Evolutionary conservation across 106 monocot genomes (phyloP).

Genomic region (Ottelia alismoides): DNA sequence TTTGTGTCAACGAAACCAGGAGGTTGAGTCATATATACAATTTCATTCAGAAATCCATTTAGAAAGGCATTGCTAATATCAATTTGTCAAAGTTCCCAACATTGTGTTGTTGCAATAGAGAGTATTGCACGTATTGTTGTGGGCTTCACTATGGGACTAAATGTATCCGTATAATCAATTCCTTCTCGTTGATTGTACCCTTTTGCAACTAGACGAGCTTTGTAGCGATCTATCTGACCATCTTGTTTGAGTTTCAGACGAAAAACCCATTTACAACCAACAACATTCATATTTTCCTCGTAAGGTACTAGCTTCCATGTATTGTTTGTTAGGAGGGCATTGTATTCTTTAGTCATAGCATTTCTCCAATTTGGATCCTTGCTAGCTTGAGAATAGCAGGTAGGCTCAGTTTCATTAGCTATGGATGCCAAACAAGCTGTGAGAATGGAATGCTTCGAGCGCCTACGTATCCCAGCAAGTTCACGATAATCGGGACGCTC

Average conservation of each 20-base stretch:
- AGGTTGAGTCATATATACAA: conserved; percentile 4
- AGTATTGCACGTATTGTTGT: background rate
- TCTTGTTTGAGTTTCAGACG: background rate
- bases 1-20: background rate
- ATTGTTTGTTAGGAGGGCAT: too few relatives aligned
- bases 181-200: background rate
- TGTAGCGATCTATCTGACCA: background rate
- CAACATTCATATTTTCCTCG: background rate
- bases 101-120: background rate
- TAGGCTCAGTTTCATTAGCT: too few relatives aligned
- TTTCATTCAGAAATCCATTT: background rate
- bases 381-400: too few relatives aligned
- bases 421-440: too few relatives aligned
- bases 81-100: background rate
- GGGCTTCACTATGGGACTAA: conserved; percentile 3
- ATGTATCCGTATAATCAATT: conserved; percentile 1
- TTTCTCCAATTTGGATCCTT: too few relatives aligned
- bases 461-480: too few relatives aligned
- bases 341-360: too few relatives aligned
- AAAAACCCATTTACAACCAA: conserved; percentile 8
- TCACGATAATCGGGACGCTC: too few relatives aligned
- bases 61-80: conserved; percentile 5
- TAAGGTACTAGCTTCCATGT: too few relatives aligned
- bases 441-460: too few relatives aligned
- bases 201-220: conserved; percentile 5